Conservation (phyloP, 2,329 filamentous ascomycete genomes). For the Penicillium sp. region DNA sequence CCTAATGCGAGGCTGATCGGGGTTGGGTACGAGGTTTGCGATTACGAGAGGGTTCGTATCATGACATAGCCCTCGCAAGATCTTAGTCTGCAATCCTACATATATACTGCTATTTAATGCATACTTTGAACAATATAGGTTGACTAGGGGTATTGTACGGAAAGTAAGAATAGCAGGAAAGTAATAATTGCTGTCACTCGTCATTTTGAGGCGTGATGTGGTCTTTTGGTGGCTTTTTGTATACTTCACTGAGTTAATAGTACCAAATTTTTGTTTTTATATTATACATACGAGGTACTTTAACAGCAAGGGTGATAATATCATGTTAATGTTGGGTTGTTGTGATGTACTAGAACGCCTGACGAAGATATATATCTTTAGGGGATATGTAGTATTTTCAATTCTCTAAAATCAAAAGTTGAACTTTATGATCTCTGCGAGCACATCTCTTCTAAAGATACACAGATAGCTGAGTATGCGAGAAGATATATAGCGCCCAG, state of each 20-base stretch:
- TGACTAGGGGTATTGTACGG: background rate
- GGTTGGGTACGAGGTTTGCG: no score
- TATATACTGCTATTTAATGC: background rate
- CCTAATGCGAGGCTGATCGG: background rate
- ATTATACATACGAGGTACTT: accelerated
- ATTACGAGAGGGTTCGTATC: background rate
- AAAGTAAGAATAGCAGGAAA: background rate
- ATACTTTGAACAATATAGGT: background rate
- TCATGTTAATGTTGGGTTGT: no score
- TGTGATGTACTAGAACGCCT: no score
- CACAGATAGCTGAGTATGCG: background rate
- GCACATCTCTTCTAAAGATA: no score
- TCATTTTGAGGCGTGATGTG: no score
- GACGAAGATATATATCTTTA: no score
- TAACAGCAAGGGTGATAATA: no score
- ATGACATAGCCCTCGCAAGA: no score
- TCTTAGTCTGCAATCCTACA: background rate
- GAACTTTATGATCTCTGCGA: background rate
- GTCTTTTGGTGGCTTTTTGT: background rate
- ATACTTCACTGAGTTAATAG: background rate
- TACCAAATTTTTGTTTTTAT: no score
- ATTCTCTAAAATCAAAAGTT: no score
- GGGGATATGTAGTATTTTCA: no score
- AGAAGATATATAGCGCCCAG: no score
- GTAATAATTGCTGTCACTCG: background rate